Evolutionary conservation across 768 basidiomycete genomes (phyloP).

Genomic region (Hericium erinaceus): DNA sequence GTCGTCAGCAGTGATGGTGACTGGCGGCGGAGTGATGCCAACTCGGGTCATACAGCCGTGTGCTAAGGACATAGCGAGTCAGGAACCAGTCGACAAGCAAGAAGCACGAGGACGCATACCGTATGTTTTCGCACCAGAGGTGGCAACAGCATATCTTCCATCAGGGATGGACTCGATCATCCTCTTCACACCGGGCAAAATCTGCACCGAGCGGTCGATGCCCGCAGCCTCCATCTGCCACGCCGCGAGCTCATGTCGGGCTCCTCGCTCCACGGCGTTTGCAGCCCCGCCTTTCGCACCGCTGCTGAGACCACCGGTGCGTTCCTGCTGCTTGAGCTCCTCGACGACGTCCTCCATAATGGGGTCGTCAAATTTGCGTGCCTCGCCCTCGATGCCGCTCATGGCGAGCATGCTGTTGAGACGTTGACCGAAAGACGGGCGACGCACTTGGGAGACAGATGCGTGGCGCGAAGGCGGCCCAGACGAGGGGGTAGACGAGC

Average conservation of each 20-base stretch:
- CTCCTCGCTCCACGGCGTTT: not conserved
- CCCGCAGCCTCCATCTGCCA: constrained; percentile 48
- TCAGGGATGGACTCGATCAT: constrained; percentile 59
- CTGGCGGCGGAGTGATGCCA: constrained; percentile 54
- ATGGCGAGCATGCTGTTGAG: not conserved
- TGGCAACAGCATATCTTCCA: constrained; percentile 66
- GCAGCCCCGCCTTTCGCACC: not conserved
- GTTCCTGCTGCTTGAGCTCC: constrained; percentile 12
- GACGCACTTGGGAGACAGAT: not conserved
- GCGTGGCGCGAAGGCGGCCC: constrained; percentile 28
- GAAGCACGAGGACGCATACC: constrained; percentile 27
- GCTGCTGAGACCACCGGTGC: not conserved
- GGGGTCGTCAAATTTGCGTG: not conserved
- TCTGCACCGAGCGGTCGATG: constrained; percentile 56
- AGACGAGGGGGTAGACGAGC: constrained; percentile 32
- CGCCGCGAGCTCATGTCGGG: constrained; percentile 29
- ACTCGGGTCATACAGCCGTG: constrained; percentile 62
- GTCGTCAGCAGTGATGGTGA: constrained; percentile 73
- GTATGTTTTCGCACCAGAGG: constrained; percentile 65
- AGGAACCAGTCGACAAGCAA: constrained; percentile 4
- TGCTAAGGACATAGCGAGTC: constrained; percentile 25
- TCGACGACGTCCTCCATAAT: not conserved
- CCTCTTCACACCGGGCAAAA: constrained; percentile 58
- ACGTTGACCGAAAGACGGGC: not conserved
- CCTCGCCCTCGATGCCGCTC: not conserved